Conservation (phyloP, 1,284 basidiomycete genomes). For the Irpex rosettiformis region DNA sequence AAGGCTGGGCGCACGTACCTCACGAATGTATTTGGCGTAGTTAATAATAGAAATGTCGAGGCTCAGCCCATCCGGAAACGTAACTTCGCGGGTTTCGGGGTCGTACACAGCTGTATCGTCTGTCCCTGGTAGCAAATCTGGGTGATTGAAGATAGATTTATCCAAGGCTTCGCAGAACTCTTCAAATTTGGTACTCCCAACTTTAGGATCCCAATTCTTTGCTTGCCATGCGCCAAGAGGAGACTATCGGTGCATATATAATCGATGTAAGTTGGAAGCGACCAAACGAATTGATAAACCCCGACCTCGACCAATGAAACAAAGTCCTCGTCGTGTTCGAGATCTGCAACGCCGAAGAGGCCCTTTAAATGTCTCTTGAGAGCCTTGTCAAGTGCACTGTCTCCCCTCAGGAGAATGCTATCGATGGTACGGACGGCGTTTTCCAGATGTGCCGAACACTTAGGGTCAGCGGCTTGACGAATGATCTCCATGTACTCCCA, state of each 20-base stretch:
- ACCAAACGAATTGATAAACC: slow-evolving; percentile 4
- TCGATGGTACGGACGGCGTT: slow-evolving; percentile 65
- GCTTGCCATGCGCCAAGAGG: slow-evolving; percentile 57
- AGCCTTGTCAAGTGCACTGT: slow-evolving; percentile 26
- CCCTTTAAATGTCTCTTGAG: slow-evolving; percentile 54
- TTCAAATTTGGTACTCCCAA: slow-evolving; percentile 62
- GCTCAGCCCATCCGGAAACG: slow-evolving; percentile 39
- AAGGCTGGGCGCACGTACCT: slow-evolving; percentile 40
- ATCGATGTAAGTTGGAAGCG: background rate
- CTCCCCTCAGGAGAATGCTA: slow-evolving; percentile 47
- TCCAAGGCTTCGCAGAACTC: slow-evolving; percentile 68
- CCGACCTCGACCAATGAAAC: slow-evolving; percentile 60
- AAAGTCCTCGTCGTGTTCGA: slow-evolving; percentile 79
- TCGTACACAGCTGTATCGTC: slow-evolving; percentile 18
- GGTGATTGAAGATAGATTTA: slow-evolving; percentile 36
- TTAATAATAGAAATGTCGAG: slow-evolving; percentile 64
- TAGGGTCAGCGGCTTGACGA: slow-evolving; percentile 66
- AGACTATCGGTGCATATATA: background rate
- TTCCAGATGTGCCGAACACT: slow-evolving; percentile 71
- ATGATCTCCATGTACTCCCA: slow-evolving; percentile 92
- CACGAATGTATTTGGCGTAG: slow-evolving; percentile 74
- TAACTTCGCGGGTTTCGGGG: slow-evolving; percentile 29
- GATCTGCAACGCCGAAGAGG: slow-evolving; percentile 67
- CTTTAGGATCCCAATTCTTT: slow-evolving; percentile 75
- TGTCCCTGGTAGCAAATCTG: background rate